Evolutionary conservation across 495 filamentous ascomycete species (phyloP).

Genomic region (Neurospora hispaniola): DNA sequence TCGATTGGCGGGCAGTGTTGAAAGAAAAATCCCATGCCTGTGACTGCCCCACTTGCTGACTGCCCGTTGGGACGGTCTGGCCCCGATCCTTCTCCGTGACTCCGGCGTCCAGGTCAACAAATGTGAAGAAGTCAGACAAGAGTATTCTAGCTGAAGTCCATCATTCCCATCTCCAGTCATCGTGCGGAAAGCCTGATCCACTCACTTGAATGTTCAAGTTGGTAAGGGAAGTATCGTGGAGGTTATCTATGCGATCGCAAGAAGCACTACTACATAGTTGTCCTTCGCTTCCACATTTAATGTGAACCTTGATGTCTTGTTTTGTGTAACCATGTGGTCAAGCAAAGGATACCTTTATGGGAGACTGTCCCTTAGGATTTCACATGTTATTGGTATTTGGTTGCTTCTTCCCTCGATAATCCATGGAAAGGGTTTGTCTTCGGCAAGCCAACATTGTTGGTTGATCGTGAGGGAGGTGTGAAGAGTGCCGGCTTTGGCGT

Average conservation of each 20-base stretch:
- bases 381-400: background rate
- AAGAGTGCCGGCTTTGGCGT: background rate
- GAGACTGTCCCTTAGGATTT: background rate
- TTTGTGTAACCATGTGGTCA: background rate
- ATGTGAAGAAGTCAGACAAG: background rate
- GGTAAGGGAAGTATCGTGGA: too few species aligned
- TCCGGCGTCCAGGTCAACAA: background rate
- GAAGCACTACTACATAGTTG: background rate
- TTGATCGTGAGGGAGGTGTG: background rate
- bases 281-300: background rate
- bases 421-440: background rate
- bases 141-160: background rate
- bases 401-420: background rate
- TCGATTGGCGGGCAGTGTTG: background rate
- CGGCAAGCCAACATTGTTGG: background rate
- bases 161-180: background rate
- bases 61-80: background rate
- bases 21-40: background rate
- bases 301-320: background rate
- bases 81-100: background rate
- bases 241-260: background rate
- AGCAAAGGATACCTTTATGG: background rate
- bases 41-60: background rate
- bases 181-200: background rate
- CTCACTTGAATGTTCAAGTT: too few species aligned